A percentile compares a stretch with the other conserved stretches of the same genome.
phyloP scores from a whole-genome alignment of 2,329 filamentous ascomycete species.

The Botrytis elliptica region DNA sequence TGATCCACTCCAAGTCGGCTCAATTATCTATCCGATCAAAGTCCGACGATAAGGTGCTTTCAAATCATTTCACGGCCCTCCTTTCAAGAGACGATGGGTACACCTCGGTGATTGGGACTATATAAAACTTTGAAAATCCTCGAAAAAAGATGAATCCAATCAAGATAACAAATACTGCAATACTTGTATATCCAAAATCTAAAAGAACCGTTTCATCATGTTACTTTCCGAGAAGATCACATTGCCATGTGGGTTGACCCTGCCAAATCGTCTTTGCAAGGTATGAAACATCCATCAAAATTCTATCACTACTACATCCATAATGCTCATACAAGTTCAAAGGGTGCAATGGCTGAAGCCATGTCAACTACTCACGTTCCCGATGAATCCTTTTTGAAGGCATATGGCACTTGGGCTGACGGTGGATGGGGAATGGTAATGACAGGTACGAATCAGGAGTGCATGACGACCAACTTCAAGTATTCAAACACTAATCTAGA shows the following conservation, averaged over 20 bases:
- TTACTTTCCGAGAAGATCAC: slow-evolving; percentile 26
- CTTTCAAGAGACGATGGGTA: background rate
- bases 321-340: background rate
- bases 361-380: slow-evolving; percentile 47
- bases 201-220: slow-evolving; percentile 20
- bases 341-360: slow-evolving; percentile 37
- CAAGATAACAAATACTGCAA: background rate
- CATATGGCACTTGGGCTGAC: slow-evolving; percentile 54
- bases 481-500: background rate
- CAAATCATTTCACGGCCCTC: background rate
- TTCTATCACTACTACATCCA: too few relatives aligned
- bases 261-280: slow-evolving; percentile 55
- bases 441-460: slow-evolving; percentile 41
- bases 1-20: background rate
- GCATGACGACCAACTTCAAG: background rate
- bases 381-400: slow-evolving; percentile 43
- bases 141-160: background rate
- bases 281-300: slow-evolving; percentile 20
- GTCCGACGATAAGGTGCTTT: background rate
- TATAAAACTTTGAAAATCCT: background rate
- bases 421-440: slow-evolving; percentile 54
- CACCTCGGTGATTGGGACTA: background rate
- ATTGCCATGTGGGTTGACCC: slow-evolving; percentile 51
- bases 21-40: background rate
- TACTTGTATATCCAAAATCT: background rate